phyloP scores from a whole-genome alignment of 108 stramenopile species.

The Fragilariopsis cylindrus region DNA sequence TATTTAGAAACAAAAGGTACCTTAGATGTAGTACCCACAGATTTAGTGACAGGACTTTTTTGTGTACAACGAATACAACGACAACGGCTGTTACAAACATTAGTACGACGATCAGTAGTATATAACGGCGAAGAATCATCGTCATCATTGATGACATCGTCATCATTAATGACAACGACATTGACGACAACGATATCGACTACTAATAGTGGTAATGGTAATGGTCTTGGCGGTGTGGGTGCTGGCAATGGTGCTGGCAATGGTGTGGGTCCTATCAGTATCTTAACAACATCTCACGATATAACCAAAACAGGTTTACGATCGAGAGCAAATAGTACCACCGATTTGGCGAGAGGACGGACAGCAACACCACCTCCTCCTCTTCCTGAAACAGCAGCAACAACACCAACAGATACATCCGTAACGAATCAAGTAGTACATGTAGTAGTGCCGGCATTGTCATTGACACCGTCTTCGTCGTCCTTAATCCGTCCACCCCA shows the following conservation, averaged over 20 bases:
- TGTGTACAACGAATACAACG: conserved; percentile 77
- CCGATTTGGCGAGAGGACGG: conserved; percentile 10
- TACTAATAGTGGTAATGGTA: not conserved
- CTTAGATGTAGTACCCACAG: conserved; percentile 81
- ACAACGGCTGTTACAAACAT: conserved; percentile 51
- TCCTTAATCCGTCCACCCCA: too few species aligned
- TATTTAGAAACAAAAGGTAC: conserved; percentile 77
- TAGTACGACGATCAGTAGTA: conserved; percentile 2
- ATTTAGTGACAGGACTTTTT: conserved; percentile 75
- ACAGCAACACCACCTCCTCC: not conserved
- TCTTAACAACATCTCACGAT: not conserved
- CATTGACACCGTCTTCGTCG: not conserved
- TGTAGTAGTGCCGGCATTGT: not conserved
- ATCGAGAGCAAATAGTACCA: conserved; percentile 19
- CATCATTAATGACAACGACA: not conserved
- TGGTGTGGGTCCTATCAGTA: not conserved
- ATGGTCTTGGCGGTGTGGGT: not conserved
- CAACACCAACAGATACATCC: not conserved
- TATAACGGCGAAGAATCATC: not conserved
- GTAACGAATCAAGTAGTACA: not conserved
- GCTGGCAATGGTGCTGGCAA: not conserved
- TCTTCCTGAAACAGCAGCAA: not conserved
- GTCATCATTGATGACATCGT: not conserved
- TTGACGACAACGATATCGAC: not conserved
- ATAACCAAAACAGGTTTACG: conserved; percentile 10